Base-by-base conservation (phyloP, 768 basidiomycete genomes). In the Boletellus ananas region DNA sequence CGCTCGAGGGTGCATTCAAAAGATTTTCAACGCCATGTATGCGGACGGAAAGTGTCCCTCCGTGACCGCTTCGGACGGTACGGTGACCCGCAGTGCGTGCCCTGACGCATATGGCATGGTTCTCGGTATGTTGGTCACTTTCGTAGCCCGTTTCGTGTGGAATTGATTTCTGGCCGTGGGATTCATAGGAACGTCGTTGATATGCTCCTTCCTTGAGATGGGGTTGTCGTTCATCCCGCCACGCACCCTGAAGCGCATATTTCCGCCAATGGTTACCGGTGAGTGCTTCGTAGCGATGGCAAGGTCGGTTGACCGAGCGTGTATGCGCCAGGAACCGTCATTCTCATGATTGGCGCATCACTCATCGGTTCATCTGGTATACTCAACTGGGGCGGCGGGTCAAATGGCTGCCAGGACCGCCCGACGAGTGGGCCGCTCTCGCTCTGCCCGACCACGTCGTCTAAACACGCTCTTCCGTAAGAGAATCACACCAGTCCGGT, bases 121-220 rank as follows among this genome's bases (percentile, higher is more conserved):
- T 4, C 76, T 91, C 25, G 85, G 89, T 81, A 57, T 38, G 71
- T 56, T 14, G 21, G 39, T 1, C 11, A 3, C 23, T 14, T 10
- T 17, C 6, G 12, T 3, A 4, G 9, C 6, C 41, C 16, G 21
- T 23, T 27, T 20, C 39, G 8, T 4, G 25, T 34, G 13, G 31
- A 10, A 36, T 18, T 5, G 43, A 13, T 2, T 21, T 27, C 13
- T 18, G n/a, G 5, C 45, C 14, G 10, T 29, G 29, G 29, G 12
- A 3, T 31, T 20, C 2, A 13, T 56, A 84, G 87, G 87, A 11
- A 89, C 90, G 0, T 84, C 85, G 0, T 70, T 90, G 18, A 78
- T 90, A 52, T 90, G 87, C 58, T 80, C 85, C 1, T 82, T 92
- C 69, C 76, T 90, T 37, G 86, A 91, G 66, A 90, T 92, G n/a